Evolutionary conservation across 805 yeast genomes (phyloP), one percentile per base, ranked within the genome.

Genomic region (Cyberlindnera saturnus): DNA sequence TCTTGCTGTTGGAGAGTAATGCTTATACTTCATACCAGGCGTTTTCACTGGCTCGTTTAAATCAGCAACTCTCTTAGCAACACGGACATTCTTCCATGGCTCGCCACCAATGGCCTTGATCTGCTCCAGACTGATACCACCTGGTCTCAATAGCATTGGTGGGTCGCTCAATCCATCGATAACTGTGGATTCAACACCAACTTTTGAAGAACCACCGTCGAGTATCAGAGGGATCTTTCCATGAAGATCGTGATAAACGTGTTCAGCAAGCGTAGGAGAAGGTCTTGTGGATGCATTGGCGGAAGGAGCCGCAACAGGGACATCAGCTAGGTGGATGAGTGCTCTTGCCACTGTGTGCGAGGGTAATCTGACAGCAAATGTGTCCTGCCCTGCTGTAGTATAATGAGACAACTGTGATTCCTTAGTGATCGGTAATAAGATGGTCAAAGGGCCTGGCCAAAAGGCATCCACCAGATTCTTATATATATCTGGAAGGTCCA

Each of bases 381-480:
- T 93, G 15, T 79, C 71, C 60, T 91, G 97, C 8, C 79, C 81
- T 0, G 91, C 93, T 0, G 99, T 91, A 18, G 93, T 95, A 15
- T 77, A 67, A 30, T 70, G 67, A 2, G 96, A 88, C 2, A 91
- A 67, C 1, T 77, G 77, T 6, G 74, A 66, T 4, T 57, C 55
- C 11, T 64, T 50, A 5, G 77, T 69, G 18, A 49, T 42, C 0
- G 96, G 96, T 17, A 93, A 65, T 40, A 93, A 62, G 30, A 93
- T 86, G 0, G 96, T 89, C 43, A 93, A 66, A 0, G 99, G 98
- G 0, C 99, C 99, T 0, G 99, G 99, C 98, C 98, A 93, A 55
- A 86, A 84, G 48, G 71, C 72, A 3, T 72, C 70, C 10, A 90
- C 69, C 34, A 93, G 68, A 0, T 78, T 74, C 29, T 67, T 63